These are phyloP conservation scores for Arbutus unedo DNA, from an alignment of 148 eudicot genomes.

Conservation along the genomic window DNA sequence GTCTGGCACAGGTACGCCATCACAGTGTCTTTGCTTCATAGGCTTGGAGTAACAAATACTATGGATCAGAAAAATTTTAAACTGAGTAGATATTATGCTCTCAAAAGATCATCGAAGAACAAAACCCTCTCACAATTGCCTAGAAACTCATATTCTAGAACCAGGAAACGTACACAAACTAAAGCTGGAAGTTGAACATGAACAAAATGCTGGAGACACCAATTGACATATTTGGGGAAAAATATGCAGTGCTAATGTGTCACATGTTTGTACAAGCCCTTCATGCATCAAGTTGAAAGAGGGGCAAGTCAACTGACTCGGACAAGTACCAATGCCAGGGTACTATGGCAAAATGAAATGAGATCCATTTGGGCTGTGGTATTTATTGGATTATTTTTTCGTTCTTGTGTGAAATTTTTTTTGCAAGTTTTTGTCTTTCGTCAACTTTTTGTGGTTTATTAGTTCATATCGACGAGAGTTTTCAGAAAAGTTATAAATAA, in stretches of 20 bases:
- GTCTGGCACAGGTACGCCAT: neutral
- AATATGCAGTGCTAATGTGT: neutral
- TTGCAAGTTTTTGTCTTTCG: too few relatives aligned
- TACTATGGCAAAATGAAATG: neutral
- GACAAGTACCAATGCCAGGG: neutral
- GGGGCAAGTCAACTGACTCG: neutral
- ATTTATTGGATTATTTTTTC: too few relatives aligned
- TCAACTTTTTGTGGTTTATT: too few relatives aligned
- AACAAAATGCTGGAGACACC: neutral
- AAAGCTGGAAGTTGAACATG: neutral
- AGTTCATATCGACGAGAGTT: too few relatives aligned
- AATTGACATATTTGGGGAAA: neutral
- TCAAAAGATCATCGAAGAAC: neutral
- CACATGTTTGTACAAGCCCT: neutral
- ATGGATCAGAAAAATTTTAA: neutral
- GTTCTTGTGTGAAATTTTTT: too few relatives aligned
- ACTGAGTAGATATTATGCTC: neutral
- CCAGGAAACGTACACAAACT: too few relatives aligned
- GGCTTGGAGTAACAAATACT: neutral
- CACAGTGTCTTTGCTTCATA: neutral
- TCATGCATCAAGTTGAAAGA: neutral
- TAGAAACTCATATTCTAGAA: neutral
- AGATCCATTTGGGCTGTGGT: too few relatives aligned
- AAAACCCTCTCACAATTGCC: neutral
- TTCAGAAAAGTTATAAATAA: too few relatives aligned